A percentile compares a stretch with the other conserved stretches of the same genome.
These are phyloP conservation scores for Nitzschia sp. DNA, from an alignment of 108 stramenopile species.

Conservation along the genomic window DNA sequence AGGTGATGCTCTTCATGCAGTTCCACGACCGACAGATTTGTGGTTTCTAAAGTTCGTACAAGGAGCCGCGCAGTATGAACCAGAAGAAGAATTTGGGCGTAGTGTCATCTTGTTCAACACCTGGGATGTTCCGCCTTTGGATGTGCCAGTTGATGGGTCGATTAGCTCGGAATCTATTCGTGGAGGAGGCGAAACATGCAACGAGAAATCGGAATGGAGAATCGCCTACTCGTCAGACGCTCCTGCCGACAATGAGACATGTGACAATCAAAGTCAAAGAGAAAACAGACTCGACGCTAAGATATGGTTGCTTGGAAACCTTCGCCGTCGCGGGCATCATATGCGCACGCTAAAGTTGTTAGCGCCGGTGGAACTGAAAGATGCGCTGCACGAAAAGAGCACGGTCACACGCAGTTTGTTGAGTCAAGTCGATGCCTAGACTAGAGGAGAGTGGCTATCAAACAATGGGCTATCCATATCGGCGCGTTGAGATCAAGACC, in stretches of 20 bases:
- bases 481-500: no score
- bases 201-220: slow-evolving; percentile 18
- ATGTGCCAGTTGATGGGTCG: slow-evolving; percentile 41
- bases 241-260: neutral
- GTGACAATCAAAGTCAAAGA: neutral
- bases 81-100: slow-evolving; percentile 59
- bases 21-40: slow-evolving; percentile 70
- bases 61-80: slow-evolving; percentile 43
- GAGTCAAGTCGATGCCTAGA: neutral
- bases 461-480: no score
- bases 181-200: neutral
- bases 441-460: no score
- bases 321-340: slow-evolving; percentile 50
- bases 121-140: slow-evolving; percentile 68
- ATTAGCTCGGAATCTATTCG: neutral
- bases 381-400: slow-evolving; percentile 14
- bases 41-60: slow-evolving; percentile 69
- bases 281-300: slow-evolving; percentile 43
- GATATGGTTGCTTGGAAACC: slow-evolving; percentile 76
- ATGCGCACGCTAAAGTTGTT: slow-evolving; percentile 57
- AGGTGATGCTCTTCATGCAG: slow-evolving; percentile 73
- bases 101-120: slow-evolving; percentile 82
- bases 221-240: slow-evolving; percentile 9
- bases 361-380: slow-evolving; percentile 1
- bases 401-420: neutral